Base-by-base conservation (phyloP, 2,329 filamentous ascomycete genomes). In the Westerdykella ornata region DNA sequence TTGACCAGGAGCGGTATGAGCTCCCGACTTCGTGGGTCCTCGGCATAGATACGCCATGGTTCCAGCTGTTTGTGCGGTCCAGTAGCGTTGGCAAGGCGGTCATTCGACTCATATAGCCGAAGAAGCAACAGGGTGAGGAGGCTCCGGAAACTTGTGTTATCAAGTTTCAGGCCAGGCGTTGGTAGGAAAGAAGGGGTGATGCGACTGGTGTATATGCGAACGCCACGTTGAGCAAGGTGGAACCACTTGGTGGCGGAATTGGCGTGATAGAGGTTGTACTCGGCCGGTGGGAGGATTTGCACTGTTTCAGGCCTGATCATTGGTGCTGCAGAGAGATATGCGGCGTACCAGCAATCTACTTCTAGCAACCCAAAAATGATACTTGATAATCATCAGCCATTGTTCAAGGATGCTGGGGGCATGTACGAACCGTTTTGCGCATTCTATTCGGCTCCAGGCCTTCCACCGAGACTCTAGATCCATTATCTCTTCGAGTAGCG, bases 371-470 rank as follows among this genome's bases (percentile, higher is more conserved):
- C 69, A 13, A 70, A 62, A n/a, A 73, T 71, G n/a, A 71, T 60
- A 22, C 60, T 60, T 13, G 4, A 5, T 8, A 5, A n/a, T 16
- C 28, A 56, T n/a, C 55, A 42, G 36, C 28, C 34, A 11, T 13
- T 22, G 5, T 13, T 1, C 35, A 12, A 8, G 11, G 36, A 29
- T 29, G 3, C n/a, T n/a, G 17, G 29, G 14, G 1, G 12, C 14
- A 22, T 16, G 11, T 26, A 26, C 48, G 37, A 33, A 59, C 60
- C 72, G 65, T 51, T 76, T 76, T 0, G 65, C 65, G 35, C 71
- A 74, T 54, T 77, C 74, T 6, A 76, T 65, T 37, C 71, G 70
- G 45, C 69, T 67, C 74, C 74, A 77, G 2, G 71, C 69, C 48
- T 71, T 73, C 74, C 74, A 77, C 48, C 67, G 60, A 17, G 63